phyloP scores from a whole-genome alignment of 2,329 filamentous ascomycete species.

The Aureobasidium sp. region DNA sequence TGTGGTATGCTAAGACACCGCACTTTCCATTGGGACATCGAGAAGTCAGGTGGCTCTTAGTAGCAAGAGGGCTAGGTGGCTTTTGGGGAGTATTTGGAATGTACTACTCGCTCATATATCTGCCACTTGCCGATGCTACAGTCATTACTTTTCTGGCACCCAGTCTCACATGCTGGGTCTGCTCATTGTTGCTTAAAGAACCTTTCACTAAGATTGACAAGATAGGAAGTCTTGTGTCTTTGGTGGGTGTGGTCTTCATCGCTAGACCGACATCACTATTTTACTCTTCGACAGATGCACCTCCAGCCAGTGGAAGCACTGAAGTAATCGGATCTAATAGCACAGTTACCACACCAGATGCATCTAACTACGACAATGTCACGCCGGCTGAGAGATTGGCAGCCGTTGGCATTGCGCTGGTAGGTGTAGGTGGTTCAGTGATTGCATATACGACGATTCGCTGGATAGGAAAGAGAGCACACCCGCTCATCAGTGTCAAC shows the following conservation, averaged over 20 bases:
- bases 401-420: constrained; percentile 63
- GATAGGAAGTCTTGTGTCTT: constrained; percentile 65
- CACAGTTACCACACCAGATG: constrained; percentile 24
- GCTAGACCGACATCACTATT: constrained; percentile 62
- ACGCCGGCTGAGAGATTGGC: constrained; percentile 60
- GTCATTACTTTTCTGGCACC: constrained; percentile 85
- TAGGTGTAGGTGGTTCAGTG: constrained; percentile 71
- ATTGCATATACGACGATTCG: constrained; percentile 69
- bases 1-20: constrained; percentile 62
- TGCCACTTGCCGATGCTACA: constrained; percentile 79
- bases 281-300: constrained; percentile 23
- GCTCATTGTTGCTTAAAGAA: constrained; percentile 67
- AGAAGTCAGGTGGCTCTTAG: constrained; percentile 60
- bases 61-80: constrained; percentile 62
- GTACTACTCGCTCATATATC: constrained; percentile 67
- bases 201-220: constrained; percentile 73
- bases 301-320: constrained; percentile 28
- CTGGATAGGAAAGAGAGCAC: constrained; percentile 70
- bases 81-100: constrained; percentile 74
- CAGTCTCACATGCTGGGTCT: constrained; percentile 70
- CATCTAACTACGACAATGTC: constrained; percentile 35
- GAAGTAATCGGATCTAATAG: constrained; percentile 26
- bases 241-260: constrained; percentile 76
- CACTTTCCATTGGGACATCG: constrained; percentile 63
- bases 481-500: constrained; percentile 78